Evolutionary conservation across 2,329 filamentous ascomycete genomes (phyloP), one percentile per base, ranked within the genome.

Genomic region (Septoria petroselini): DNA sequence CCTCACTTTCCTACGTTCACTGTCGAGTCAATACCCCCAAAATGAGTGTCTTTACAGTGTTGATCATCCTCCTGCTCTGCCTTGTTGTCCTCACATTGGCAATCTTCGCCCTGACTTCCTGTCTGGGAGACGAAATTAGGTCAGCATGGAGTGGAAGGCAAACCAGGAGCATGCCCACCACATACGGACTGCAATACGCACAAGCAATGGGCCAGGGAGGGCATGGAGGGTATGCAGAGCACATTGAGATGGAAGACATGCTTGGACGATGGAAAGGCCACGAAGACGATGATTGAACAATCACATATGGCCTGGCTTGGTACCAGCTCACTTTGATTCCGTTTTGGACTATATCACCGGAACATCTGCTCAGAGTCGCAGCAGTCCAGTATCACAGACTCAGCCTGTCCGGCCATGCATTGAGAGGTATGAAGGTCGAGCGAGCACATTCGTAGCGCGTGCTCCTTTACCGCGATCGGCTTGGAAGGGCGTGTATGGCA

Each of bases 181-280:
- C 74, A 2, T 83, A 79, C 57, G 79, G 77, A 33, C 70, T 75
- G 41, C 74, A 74, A 54, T 82, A 82, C 57, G 75, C 79, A 34
- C 72, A 77, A 35, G 75, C 74, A 11, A 76, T 83, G 66, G 75
- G 69, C 2, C 70, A 76, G n/a, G 75, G 75, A 33, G 73, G 74
- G 6, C 76, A 75, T 5, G 70, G 73, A 27, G 74, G 73, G 7
- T 76, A 79, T 52, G 82, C 79, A 62, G 80, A 83, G 61, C 78
- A 82, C 54, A 82, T 83, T 52, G 80, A 83, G 65, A 73, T 83
- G 74, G 76, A 82, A 54, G 76, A 80, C 50, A 79, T 82, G 76
- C 68, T 82, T 47, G 70, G 71, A 43, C 42, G 62, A 39, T 56
- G 54, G 34, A 41, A 42, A 23, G 19, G 37, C 1, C 27, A 30